Evolutionary conservation across 768 basidiomycete genomes (phyloP).

Genomic region (Sarcodon sp.): DNA sequence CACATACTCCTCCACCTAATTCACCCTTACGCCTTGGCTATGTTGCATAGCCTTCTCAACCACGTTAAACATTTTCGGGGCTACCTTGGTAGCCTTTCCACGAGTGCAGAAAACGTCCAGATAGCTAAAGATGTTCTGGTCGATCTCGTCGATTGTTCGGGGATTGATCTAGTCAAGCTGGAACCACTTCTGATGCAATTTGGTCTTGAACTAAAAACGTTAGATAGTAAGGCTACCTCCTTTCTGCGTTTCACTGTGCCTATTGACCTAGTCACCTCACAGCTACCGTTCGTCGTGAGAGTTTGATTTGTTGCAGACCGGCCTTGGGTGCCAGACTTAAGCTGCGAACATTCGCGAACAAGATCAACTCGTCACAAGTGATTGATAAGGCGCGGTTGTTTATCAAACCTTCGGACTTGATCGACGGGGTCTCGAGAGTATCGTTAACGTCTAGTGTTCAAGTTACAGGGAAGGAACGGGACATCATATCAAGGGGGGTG

Average conservation of each 20-base stretch:
- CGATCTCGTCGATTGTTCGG: slow-evolving; percentile 53
- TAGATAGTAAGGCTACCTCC: too few relatives aligned
- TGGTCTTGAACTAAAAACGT: too few relatives aligned
- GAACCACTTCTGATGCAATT: slow-evolving; percentile 29
- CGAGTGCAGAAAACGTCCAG: slow-evolving; percentile 48
- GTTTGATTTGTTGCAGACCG: slow-evolving; percentile 51
- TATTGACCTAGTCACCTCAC: not conserved
- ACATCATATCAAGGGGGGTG: slow-evolving; percentile 53
- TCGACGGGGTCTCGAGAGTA: slow-evolving; percentile 43
- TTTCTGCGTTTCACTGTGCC: too few relatives aligned
- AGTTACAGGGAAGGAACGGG: slow-evolving; percentile 27
- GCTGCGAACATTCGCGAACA: slow-evolving; percentile 30
- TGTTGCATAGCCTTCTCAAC: slow-evolving; percentile 32
- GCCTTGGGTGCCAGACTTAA: slow-evolving; percentile 9
- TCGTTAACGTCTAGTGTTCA: slow-evolving; percentile 21
- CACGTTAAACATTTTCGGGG: slow-evolving; percentile 49
- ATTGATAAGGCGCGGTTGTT: slow-evolving; percentile 58
- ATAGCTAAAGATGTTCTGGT: slow-evolving; percentile 51
- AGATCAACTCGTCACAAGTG: slow-evolving; percentile 32
- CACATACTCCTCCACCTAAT: slow-evolving; percentile 43
- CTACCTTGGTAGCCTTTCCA: slow-evolving; percentile 36
- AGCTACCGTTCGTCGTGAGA: slow-evolving; percentile 39
- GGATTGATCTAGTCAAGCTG: slow-evolving; percentile 44
- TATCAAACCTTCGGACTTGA: slow-evolving; percentile 58
- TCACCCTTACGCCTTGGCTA: slow-evolving; percentile 48